Percentiles rank a stretch among this genome's conserved stretches.
Conservation (phyloP, 2,329 filamentous ascomycete genomes). For the Amylocarpus encephaloides region DNA sequence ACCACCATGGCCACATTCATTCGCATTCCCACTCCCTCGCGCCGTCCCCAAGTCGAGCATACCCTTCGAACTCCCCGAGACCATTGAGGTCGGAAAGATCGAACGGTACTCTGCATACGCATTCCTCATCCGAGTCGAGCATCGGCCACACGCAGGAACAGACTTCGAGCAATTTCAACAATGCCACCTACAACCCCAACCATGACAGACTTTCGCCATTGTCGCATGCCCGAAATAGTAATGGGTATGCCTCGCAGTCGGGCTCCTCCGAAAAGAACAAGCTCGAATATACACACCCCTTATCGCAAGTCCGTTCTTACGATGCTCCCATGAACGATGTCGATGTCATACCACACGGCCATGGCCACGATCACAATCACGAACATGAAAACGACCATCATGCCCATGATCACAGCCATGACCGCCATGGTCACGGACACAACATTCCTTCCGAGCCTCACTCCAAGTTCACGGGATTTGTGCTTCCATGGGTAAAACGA, state of each 20-base stretch:
- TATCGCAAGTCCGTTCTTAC: slow-evolving; percentile 15
- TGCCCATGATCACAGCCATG: slow-evolving; percentile 12
- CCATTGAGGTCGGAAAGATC: slow-evolving; percentile 23
- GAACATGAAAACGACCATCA: slow-evolving; percentile 20
- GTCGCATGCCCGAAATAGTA: slow-evolving; percentile 21
- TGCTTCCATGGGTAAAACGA: slow-evolving; percentile 62
- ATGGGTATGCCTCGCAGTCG: slow-evolving; percentile 11
- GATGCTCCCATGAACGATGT: slow-evolving; percentile 20
- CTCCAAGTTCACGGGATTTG: slow-evolving; percentile 64
- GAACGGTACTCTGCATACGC: slow-evolving; percentile 26
- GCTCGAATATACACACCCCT: slow-evolving; percentile 10
- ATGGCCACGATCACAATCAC: slow-evolving; percentile 23
- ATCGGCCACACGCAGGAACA: slow-evolving; percentile 13
- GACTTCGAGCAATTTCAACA: slow-evolving; percentile 11
- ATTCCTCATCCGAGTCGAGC: slow-evolving; percentile 22
- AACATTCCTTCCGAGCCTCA: slow-evolving; percentile 35
- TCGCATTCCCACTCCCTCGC: slow-evolving; percentile 34
- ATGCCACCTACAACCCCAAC: slow-evolving; percentile 9
- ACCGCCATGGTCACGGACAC: slow-evolving; percentile 21
- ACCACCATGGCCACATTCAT: slow-evolving; percentile 31
- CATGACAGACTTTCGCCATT: slow-evolving; percentile 11
- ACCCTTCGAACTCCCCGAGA: slow-evolving; percentile 18
- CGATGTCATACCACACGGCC: slow-evolving; percentile 15
- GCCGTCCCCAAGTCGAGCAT: slow-evolving; percentile 31
- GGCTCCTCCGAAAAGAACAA: slow-evolving; percentile 16